A percentile compares a stretch with the other conserved stretches of the same genome.
phyloP scores from a whole-genome alignment of 257 asterid species.

The Avicennia marina region DNA sequence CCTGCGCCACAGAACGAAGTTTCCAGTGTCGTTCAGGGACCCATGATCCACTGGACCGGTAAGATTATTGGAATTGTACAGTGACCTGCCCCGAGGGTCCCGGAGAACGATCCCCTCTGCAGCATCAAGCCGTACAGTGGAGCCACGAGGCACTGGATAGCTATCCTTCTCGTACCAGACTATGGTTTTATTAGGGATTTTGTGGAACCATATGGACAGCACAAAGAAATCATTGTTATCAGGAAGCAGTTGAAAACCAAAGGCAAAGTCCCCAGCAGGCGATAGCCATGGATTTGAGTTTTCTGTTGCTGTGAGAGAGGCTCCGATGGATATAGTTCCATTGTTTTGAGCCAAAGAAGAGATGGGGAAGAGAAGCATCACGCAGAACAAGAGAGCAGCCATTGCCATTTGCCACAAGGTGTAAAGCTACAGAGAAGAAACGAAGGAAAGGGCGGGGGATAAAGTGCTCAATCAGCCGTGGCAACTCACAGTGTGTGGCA shows the following conservation, averaged over 20 bases:
- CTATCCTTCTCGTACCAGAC: constrained; percentile 40
- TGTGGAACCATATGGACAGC: constrained; percentile 49
- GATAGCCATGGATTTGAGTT: constrained; percentile 49
- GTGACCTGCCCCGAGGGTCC: constrained; percentile 19
- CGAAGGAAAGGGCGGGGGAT: too few species aligned
- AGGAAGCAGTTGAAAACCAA: constrained; percentile 42
- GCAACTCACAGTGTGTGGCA: too few species aligned
- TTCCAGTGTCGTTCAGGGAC: constrained; percentile 47
- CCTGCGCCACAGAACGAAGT: constrained; percentile 25
- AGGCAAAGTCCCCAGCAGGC: constrained; percentile 47
- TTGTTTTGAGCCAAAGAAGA: constrained; percentile 25
- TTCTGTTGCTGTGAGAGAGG: constrained; percentile 30
- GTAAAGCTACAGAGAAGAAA: too few species aligned
- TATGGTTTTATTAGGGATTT: constrained; percentile 37
- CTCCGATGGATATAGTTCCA: constrained; percentile 22
- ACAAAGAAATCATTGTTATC: constrained; percentile 18
- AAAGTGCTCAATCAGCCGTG: too few species aligned
- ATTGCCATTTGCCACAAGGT: too few species aligned
- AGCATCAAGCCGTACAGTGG: constrained; percentile 28
- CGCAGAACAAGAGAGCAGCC: constrained; percentile 13
- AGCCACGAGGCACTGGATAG: constrained; percentile 35
- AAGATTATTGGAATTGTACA: constrained; percentile 22
- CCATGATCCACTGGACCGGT: constrained; percentile 24
- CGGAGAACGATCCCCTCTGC: constrained; percentile 34
- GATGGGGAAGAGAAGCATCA: constrained; percentile 10